These are phyloP conservation scores for Multifurca ochricompacta DNA, from an alignment of 768 basidiomycete species.

Conservation along the genomic window DNA sequence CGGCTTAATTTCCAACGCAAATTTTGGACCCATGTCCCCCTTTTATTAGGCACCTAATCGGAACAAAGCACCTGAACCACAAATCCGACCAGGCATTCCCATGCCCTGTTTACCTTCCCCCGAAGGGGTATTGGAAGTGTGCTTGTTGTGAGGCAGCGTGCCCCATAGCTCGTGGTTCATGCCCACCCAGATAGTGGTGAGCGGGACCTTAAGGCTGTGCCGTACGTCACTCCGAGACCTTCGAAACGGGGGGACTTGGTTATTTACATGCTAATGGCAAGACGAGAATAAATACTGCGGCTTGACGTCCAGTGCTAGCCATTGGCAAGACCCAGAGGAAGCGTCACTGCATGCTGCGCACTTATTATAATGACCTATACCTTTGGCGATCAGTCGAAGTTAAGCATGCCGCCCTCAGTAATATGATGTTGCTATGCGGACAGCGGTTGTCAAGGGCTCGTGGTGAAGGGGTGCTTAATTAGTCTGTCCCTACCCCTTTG, in stretches of 20 bases:
- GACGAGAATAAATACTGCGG: no score
- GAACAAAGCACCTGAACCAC: neutral
- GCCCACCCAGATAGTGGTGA: neutral
- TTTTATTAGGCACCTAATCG: neutral
- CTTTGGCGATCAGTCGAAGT: no score
- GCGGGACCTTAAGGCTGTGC: slow-evolving; percentile 10
- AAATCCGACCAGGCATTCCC: neutral
- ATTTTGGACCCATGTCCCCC: neutral
- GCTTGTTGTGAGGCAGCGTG: neutral
- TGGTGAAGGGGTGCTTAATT: no score
- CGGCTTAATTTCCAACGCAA: neutral
- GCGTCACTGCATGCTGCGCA: no score
- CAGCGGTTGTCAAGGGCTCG: no score
- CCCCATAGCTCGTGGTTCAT: neutral
- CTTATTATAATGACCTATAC: no score
- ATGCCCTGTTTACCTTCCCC: neutral
- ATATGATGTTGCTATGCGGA: no score
- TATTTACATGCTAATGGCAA: neutral
- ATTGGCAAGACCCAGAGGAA: no score
- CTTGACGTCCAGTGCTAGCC: no score
- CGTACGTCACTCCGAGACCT: neutral
- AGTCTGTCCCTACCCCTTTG: no score
- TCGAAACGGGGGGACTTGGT: neutral
- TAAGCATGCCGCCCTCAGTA: no score
- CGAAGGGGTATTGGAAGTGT: neutral